Evolutionary conservation across 805 yeast genomes (phyloP), one percentile per base, ranked within the genome.

Genomic region (Cyberlindnera samutprakarnensis): DNA sequence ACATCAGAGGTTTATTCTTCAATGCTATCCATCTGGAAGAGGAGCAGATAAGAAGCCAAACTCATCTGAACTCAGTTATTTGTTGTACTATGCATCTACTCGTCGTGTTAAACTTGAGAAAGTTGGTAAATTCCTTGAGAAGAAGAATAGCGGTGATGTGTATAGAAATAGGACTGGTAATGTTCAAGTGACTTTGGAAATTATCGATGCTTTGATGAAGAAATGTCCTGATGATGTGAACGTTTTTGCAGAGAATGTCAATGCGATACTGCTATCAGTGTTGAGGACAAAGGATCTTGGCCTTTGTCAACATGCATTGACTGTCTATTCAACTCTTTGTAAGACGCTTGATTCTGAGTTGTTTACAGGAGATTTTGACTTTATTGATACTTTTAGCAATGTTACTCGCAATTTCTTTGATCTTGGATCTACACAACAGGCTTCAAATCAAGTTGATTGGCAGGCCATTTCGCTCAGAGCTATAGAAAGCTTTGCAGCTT

Each of bases 1-100:
- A 54, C 97, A 88, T 56, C 96, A 88, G 57, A 78, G 84, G 50
- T 67, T 88, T 49, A 83, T 92, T 23, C 70, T 81, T 31, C 95
- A 85, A 56, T 92, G 97, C 62, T 90, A 90, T 55, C 97, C 95
- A 6, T 72, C 92, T 2, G 96, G 96, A 2, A 70, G 86, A 39
- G 79, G 77, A 7, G 70, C 71, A 6, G 97, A 88, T 50, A 88
- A 88, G 61, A 79, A 81, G 47, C 95, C 98, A 12, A 88, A 90
- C 54, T 76, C 94, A 2, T 85, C 94, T 14, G 97, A 92, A 54
- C 68, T 94, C 28, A 80, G 94, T 37, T 86, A 87, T 52, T 66
- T 90, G 44, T 61, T 90, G 20, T 90, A 82, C 63, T 90, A 90
- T 55, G 95, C 95, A 14, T 78, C 94, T 25, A 80, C 96, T 4